Evolutionary conservation across 805 yeast species (phyloP), one percentile per base, ranked within the genome.

Genomic region (Dipodascus albidus): DNA sequence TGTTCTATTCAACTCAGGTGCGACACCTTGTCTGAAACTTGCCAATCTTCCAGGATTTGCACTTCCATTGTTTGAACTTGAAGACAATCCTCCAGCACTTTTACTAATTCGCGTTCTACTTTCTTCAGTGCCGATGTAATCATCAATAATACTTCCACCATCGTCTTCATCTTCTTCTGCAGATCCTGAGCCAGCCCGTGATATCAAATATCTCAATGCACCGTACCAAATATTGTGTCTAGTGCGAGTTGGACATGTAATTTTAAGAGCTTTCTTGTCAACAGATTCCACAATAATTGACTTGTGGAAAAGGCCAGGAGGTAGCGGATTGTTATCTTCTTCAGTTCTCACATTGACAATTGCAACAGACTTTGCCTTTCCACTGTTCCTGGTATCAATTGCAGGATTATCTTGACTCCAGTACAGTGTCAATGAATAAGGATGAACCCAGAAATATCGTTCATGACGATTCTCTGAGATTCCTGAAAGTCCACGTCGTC

Each of bases 361-460:
- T 0, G 95, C 90, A 53, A 87, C 81, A 14, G 93, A 89, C 59
- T 82, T 79, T 2, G 95, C 85, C 62, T 78, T 82, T 27, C 78
- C 80, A 22, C 51, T 24, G 3, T 60, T 57, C 14, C 20, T 4
- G 9, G 88, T 86, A 59, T 85, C 83, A 50, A 85, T 64, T 0
- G 83, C 84, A 0, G 97, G 97, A 62, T 86, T 87, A 14, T 81
- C 75, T 2, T 78, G 75, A 2, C 91, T 83, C 99, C 99, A 91
- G 68, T 87, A 89, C 49, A 91, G 73, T 0, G 96, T 87, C 72
- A 88, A 70, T 4, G 93, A 84, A 67, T 90, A 90, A 2, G 99
- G 98, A 68, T 91, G 96, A 48, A 93, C 80, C 98, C 98, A 93
- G 76, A 91, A 91, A 70, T 81, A 91, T 59, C 97, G 77, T 64